Evolutionary conservation across 352 stramenopile genomes (phyloP), one percentile per base, ranked within the genome.

Genomic region (Globisporangium cederbergense): DNA sequence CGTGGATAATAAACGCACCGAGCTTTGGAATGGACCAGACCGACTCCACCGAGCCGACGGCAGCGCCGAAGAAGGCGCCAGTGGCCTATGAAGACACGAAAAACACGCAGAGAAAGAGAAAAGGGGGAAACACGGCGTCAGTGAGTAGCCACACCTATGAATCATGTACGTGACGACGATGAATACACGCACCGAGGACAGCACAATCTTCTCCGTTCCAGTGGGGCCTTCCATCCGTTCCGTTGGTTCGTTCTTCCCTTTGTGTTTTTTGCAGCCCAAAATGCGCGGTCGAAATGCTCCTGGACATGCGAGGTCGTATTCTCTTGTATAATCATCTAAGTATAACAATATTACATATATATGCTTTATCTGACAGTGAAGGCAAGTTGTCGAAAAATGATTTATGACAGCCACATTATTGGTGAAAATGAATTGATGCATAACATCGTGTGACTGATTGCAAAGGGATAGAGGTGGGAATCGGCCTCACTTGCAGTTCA

Each of bases 11-110:
- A 30, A 47, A 73, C 78, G 60, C 62, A 93, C 87, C 88, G 63
- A 95, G 84, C 78, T 91, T 92, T 34, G 88, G 88, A 64, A 96
- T 94, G 58, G 77, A 76, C 88, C 88, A 96, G 46, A 96, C 88
- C 4, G 88, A 93, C 76, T 96, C 86, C 36, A 95, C 68, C 22
- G 84, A 87, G 63, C 88, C 88, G 46, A 79, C 65, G 63, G 84
- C 77, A 3, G 78, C 73, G 60, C 88, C 88, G 61, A 91, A 92
- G 67, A 95, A 93, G 36, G 83, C 85, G 46, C 88, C 88, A 2
- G 79, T 83, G 52, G 71, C 81, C 85, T 94, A 65, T 25, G 40
- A 11, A 52, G 40, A 18, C 55, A 11, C 30, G 53, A 53, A 46
- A 50, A 55, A 20, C 40, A n/a, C 10, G 53, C 2, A 10, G 38